Conservation (phyloP, 2,329 filamentous ascomycete genomes). For the Saccharata proteae region DNA sequence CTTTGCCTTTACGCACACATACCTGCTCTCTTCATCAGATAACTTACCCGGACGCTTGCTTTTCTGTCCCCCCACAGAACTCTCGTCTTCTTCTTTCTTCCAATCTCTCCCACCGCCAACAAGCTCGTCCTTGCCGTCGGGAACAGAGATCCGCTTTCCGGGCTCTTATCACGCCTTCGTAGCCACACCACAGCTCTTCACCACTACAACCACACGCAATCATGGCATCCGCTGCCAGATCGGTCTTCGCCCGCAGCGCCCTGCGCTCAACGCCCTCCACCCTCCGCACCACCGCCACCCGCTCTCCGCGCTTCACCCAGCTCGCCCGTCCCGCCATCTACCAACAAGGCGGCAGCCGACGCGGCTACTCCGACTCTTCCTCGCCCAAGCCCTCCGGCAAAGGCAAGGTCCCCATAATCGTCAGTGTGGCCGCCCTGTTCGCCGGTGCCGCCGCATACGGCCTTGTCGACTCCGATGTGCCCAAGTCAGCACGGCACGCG, state of each 20-base stretch:
- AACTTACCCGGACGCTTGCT: too few species aligned
- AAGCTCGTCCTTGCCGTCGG: too few species aligned
- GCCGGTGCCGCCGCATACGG: constrained; percentile 55
- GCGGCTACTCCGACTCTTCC: constrained; percentile 53
- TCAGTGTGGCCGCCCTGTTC: constrained; percentile 46
- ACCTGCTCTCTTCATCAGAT: too few species aligned
- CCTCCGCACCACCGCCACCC: constrained; percentile 40
- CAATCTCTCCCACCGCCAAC: too few species aligned
- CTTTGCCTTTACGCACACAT: too few species aligned
- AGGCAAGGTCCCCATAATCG: constrained; percentile 43
- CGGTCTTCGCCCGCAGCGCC: constrained; percentile 13
- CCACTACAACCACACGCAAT: too few species aligned
- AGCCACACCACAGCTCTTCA: too few species aligned
- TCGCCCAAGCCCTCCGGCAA: constrained; percentile 11
- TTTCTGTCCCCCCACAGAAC: too few species aligned
- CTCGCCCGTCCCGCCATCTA: constrained; percentile 57
- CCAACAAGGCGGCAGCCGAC: constrained; percentile 59
- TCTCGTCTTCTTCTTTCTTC: too few species aligned
- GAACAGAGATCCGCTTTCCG: too few species aligned
- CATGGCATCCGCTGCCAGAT: constrained; percentile 8
- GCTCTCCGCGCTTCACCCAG: constrained; percentile 36
- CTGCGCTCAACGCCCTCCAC: constrained; percentile 39
- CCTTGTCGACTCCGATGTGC: constrained; percentile 38
- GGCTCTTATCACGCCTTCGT: too few species aligned
- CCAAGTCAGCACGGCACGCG: constrained; percentile 16